Evolutionary conservation across 2,329 filamentous ascomycete species (phyloP), one percentile per base, ranked within the genome.

Genomic region (Ascochyta clinopodiicola): DNA sequence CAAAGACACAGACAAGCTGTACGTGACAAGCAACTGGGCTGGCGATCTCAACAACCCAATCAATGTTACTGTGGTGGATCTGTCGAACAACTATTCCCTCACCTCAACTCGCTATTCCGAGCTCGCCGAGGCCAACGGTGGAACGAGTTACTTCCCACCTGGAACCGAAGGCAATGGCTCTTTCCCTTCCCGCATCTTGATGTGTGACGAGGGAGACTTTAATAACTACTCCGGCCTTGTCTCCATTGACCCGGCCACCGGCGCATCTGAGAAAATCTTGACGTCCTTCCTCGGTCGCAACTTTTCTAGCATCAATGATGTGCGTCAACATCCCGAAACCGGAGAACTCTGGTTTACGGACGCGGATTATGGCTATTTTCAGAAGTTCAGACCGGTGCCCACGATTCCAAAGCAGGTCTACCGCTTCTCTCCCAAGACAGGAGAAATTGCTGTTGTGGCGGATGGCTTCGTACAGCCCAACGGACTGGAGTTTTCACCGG

Each of bases 321-420:
- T 77, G 6, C 68, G 73, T 25, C 71, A 76, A 47, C 75, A 80
- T 38, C 75, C 79, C 29, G 60, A 67, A 5, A 77, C 75, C 0
- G 78, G 78, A 42, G 77, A 80, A 37, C 69, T 83, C 37, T 82
- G 80, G 79, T 82, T 82, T 68, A 82, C 80, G 1, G 80, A 82
- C 59, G 76, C 78, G 6, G 65, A 71, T 40, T 74, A 71, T 42
- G 73, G 70, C 2, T 73, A 59, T 52, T 65, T 64, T 44, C 70
- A 74, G 36, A 15, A 61, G 44, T 74, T 73, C 61, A 65, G 72
- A 1, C 72, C 74, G 1, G 42, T 43, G 3, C 66, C 74, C 0
- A 61, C 52, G 6, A 70, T 75, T 21, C 73, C 71, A 4, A 70
- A 72, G 34, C 70, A 72, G 37, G 69, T 75, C 8, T 82, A 81